These are phyloP conservation scores for Cladosporium velox DNA, from an alignment of 2,329 filamentous ascomycete species.

Conservation along the genomic window DNA sequence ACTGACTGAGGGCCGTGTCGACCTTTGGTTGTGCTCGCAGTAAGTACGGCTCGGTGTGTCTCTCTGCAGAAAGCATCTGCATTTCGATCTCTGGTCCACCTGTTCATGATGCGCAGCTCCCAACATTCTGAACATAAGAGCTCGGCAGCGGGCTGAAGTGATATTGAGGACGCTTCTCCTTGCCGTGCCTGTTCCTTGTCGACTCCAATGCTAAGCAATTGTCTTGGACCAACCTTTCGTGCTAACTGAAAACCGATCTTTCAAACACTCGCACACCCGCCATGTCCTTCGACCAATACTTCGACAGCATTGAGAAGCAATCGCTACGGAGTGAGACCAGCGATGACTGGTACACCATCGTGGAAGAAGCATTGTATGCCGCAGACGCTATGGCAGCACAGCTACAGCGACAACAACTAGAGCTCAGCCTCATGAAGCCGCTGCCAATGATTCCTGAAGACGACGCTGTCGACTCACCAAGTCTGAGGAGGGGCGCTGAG, in stretches of 20 bases:
- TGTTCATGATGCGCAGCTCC: neutral
- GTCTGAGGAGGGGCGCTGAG: neutral
- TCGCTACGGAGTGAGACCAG: neutral
- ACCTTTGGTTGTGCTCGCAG: constrained; percentile 1
- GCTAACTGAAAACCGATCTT: neutral
- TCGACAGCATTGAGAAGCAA: neutral
- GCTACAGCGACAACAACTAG: neutral
- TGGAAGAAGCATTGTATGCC: constrained; percentile 9
- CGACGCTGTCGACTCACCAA: neutral
- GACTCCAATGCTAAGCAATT: neutral
- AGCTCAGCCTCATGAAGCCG: constrained; percentile 6
- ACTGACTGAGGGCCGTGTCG: neutral
- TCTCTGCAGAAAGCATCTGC: neutral
- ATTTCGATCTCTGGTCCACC: neutral
- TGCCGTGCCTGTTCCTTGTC: neutral
- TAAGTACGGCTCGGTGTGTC: constrained; percentile 6
- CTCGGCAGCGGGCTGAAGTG: neutral
- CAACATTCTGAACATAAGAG: neutral
- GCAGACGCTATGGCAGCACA: constrained; percentile 5
- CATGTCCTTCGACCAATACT: constrained; percentile 19
- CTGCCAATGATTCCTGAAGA: constrained; percentile 15
- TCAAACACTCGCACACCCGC: neutral
- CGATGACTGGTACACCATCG: constrained; percentile 14
- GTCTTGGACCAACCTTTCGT: neutral
- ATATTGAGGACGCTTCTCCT: neutral